A percentile compares a stretch with the other conserved stretches of the same genome.
Evolutionary conservation across 1,284 basidiomycete genomes (phyloP).

Genomic region (Ceratobasidium theobromae): DNA sequence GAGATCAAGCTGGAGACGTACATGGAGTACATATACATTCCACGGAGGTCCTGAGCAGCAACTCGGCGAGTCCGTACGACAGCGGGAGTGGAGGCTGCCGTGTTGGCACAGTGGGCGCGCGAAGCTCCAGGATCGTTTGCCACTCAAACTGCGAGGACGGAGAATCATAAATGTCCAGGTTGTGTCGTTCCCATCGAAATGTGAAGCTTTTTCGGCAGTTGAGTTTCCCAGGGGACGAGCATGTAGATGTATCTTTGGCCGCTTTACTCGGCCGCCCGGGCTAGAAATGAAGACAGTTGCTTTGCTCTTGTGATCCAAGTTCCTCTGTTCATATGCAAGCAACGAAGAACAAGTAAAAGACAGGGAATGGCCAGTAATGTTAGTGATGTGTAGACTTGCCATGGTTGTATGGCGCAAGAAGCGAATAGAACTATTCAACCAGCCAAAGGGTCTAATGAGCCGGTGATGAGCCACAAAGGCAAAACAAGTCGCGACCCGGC

Average conservation of each 20-base stretch:
- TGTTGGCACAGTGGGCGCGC: not conserved
- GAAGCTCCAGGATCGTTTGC: not conserved
- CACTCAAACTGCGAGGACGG: not conserved
- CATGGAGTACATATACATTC: constrained; percentile 10
- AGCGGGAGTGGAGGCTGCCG: not conserved
- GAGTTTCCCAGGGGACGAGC: not conserved
- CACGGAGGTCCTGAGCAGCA: not conserved
- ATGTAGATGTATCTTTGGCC: not conserved
- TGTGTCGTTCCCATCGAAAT: not conserved
- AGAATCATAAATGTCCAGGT: not conserved
- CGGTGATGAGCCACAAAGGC: not conserved
- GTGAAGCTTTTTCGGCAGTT: not conserved
- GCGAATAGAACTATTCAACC: not conserved
- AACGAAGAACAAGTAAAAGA: not conserved
- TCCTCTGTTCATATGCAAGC: not conserved
- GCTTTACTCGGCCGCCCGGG: not conserved
- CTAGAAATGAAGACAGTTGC: not conserved
- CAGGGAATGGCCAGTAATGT: constrained; percentile 1
- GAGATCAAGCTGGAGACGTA: not conserved
- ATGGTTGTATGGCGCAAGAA: not conserved
- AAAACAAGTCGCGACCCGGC: no score
- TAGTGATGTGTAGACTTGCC: constrained; percentile 11
- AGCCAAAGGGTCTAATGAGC: not conserved
- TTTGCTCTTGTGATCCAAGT: not conserved
- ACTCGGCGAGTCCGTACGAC: not conserved